phyloP scores from a whole-genome alignment of 768 basidiomycete species.

The Pleurotus ostreatus region DNA sequence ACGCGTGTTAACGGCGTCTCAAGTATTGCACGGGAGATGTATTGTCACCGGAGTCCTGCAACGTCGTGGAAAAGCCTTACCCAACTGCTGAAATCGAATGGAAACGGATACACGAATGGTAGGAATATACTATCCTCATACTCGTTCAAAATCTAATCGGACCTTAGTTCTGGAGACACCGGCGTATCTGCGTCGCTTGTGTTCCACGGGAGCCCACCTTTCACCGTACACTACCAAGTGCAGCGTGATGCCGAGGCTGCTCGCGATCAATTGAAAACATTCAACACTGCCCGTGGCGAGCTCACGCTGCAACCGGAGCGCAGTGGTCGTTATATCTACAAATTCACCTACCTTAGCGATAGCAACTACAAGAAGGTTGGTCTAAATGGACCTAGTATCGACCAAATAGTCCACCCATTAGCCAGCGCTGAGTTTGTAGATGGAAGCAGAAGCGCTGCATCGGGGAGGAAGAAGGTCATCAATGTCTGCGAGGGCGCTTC shows the following conservation, averaged over 20 bases:
- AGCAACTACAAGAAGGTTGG: constrained; percentile 76
- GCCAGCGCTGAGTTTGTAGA: constrained; percentile 72
- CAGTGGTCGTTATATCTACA: constrained; percentile 87
- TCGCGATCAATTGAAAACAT: constrained; percentile 54
- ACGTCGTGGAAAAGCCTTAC: constrained; percentile 67
- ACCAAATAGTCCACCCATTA: constrained; percentile 86
- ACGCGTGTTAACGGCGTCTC: constrained; percentile 5
- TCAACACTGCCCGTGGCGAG: constrained; percentile 71
- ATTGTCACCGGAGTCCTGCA: constrained; percentile 76
- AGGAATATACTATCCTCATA: constrained; percentile 11
- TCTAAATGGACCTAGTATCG: constrained; percentile 72
- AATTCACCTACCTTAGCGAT: constrained; percentile 77
- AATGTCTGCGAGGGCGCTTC: constrained; percentile 77
- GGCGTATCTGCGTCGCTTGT: constrained; percentile 86
- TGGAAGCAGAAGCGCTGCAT: constrained; percentile 23
- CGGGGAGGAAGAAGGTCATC: constrained; percentile 49
- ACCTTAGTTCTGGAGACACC: constrained; percentile 76
- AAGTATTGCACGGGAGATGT: constrained; percentile 83
- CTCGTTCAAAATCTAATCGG: constrained; percentile 5
- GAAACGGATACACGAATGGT: constrained; percentile 92
- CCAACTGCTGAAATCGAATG: constrained; percentile 86
- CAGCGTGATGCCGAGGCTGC: constrained; percentile 67
- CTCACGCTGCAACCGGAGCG: constrained; percentile 82
- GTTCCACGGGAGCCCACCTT: constrained; percentile 86
- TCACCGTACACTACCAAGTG: constrained; percentile 74